Percentiles rank a stretch among this genome's conserved stretches.
Conservation (phyloP, 2,329 filamentous ascomycete genomes). For the Aspergillus flavus region DNA sequence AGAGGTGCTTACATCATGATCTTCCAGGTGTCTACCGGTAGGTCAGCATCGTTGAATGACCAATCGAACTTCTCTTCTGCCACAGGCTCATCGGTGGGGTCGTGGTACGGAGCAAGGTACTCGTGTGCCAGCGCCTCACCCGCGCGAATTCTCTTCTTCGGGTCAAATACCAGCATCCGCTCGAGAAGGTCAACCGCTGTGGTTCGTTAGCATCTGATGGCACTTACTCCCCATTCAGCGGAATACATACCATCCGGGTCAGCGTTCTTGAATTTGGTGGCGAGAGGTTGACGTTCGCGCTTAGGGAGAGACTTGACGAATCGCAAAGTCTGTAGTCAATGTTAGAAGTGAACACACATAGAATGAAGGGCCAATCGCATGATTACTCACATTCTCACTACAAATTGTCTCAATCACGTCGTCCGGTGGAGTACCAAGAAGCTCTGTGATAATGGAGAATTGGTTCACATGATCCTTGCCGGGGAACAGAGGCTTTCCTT, state of each 20-base stretch:
- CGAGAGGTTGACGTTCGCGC: conserved; percentile 83
- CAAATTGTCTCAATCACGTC: conserved; percentile 99
- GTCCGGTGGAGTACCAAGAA: conserved; percentile 92
- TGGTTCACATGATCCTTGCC: conserved; percentile 99
- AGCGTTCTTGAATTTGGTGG: conserved; percentile 92
- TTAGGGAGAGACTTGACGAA: conserved; percentile 98
- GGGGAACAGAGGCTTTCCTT: conserved; percentile 96
- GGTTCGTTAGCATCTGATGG: conserved; percentile 15
- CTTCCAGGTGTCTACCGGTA: conserved; percentile 99
- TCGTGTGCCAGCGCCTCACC: conserved; percentile 84
- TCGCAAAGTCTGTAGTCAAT: conserved; percentile 72
- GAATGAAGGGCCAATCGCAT: neutral
- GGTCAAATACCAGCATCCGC: conserved; percentile 96
- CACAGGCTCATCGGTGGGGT: conserved; percentile 92
- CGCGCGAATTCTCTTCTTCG: conserved; percentile 91
- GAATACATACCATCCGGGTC: conserved; percentile 71
- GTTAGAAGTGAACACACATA: conserved; percentile 26
- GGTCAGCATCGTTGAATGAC: conserved; percentile 98
- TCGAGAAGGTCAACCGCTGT: conserved; percentile 90
- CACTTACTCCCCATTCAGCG: neutral
- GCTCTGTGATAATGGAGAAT: conserved; percentile 98
- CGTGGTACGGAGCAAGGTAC: conserved; percentile 95
- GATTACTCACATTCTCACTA: conserved; percentile 80
- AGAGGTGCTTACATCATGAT: conserved; percentile 87
- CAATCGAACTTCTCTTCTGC: conserved; percentile 98